phyloP scores from a whole-genome alignment of 1,284 basidiomycete species.

The Pseudozyma hubeiensis region DNA sequence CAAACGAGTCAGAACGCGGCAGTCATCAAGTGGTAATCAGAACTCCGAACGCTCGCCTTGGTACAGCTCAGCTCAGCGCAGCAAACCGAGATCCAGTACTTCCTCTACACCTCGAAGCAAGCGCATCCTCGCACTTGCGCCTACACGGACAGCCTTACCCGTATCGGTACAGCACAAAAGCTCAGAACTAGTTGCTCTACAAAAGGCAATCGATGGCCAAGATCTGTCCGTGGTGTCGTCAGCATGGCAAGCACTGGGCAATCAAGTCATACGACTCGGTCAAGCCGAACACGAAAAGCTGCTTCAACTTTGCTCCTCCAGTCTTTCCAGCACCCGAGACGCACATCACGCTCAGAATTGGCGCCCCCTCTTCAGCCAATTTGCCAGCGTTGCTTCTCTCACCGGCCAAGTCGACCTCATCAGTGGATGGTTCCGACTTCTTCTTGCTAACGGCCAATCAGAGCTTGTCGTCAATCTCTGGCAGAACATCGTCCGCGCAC shows the following conservation, averaged over 20 bases:
- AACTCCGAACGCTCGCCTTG: background rate
- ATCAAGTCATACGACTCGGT: background rate
- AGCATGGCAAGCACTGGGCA: conserved; percentile 12
- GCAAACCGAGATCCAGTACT: conserved; percentile 2
- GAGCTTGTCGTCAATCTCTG: conserved; percentile 23
- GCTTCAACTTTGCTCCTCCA: conserved; percentile 20
- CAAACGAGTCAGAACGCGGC: background rate
- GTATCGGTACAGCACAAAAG: background rate
- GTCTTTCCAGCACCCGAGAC: background rate
- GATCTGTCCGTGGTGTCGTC: conserved; percentile 11
- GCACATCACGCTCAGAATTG: conserved; percentile 9
- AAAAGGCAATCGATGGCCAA: conserved; percentile 30
- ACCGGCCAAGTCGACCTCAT: conserved; percentile 32
- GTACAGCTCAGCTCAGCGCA: background rate
- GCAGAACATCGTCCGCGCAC: conserved; percentile 19
- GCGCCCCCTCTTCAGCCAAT: background rate
- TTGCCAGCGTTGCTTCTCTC: conserved; percentile 18
- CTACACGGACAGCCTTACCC: no score
- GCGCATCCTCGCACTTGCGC: conserved; percentile 16
- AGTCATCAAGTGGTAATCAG: background rate
- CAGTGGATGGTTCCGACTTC: conserved; percentile 17
- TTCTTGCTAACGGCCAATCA: conserved; percentile 15
- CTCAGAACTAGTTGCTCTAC: background rate
- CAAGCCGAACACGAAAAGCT: conserved; percentile 22
- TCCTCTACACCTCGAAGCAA: background rate